Percentiles rank a stretch among this genome's conserved stretches.
These are phyloP conservation scores for Psilocybe cubensis DNA, from an alignment of 768 basidiomycete genomes.

Conservation along the genomic window DNA sequence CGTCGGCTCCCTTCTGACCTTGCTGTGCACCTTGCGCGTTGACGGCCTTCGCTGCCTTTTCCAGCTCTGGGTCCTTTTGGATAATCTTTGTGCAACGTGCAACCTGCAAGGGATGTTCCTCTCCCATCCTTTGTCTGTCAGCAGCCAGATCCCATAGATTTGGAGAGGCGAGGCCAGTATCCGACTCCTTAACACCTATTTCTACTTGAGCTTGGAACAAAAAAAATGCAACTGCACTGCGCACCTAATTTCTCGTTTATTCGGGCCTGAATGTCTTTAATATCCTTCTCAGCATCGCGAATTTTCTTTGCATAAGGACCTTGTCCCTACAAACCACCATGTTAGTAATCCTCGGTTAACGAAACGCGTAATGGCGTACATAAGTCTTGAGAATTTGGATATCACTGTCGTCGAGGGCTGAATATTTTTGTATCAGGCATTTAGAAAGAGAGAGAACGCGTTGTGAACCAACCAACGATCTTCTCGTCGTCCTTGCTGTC, in stretches of 20 bases:
- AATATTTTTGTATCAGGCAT: neutral
- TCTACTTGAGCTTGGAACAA: constrained; percentile 6
- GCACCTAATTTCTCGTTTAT: constrained; percentile 96
- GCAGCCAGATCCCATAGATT: constrained; percentile 97
- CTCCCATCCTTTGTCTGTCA: constrained; percentile 87
- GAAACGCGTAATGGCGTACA: constrained; percentile 46
- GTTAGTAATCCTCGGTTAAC: neutral
- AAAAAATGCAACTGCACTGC: neutral
- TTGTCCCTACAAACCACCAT: constrained; percentile 72
- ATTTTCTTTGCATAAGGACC: constrained; percentile 92
- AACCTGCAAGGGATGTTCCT: constrained; percentile 94
- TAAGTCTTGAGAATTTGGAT: constrained; percentile 99
- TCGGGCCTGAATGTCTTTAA: constrained; percentile 94
- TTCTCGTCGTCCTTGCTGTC: constrained; percentile 94
- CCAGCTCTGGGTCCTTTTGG: constrained; percentile 73
- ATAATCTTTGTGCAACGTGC: constrained; percentile 99
- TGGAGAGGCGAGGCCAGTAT: constrained; percentile 95
- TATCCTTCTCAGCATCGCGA: constrained; percentile 89
- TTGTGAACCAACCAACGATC: constrained; percentile 72
- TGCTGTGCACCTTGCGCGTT: constrained; percentile 78
- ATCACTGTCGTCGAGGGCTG: constrained; percentile 96
- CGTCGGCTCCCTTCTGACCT: constrained; percentile 96
- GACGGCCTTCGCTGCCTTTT: constrained; percentile 77
- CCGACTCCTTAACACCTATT: constrained; percentile 95
- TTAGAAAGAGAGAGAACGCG: neutral